Evolutionary conservation across 2,329 filamentous ascomycete species (phyloP), one percentile per base, ranked within the genome.

Genomic region (Dichotomopilus funicola): DNA sequence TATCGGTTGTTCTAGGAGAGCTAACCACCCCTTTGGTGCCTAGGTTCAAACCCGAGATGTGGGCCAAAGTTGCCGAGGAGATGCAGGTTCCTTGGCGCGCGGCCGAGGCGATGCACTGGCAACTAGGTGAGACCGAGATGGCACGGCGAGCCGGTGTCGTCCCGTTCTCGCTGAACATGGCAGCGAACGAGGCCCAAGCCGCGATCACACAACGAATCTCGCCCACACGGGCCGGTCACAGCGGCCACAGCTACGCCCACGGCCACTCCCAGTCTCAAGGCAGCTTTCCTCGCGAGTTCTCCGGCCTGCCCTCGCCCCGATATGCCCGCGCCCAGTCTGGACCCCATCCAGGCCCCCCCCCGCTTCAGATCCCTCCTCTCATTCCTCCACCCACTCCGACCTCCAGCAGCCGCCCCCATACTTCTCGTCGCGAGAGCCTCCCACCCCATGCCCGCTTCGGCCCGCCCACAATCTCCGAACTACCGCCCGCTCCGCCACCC

Each of bases 1-100:
- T 12, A 7, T 42, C 40, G 40, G 6, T 12, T 13, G 5, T 13
- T 10, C 6, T n/a, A 42, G 8, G 8, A 12, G 8, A 12, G 8
- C 37, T 12, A 9, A 38, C 37, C 37, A 38, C 8, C 37, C 37
- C 8, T 38, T 38, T 38, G 37, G 8, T 38, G 34, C 6, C 44
- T 68, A 97, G 92, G 71, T 96, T 96, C 77, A 96, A 96, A 72
- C 84, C 89, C 61, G 91, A 97, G 68, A 97, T 97, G 90, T 99
- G 92, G 92, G 85, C 89, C 58, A 94, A 92, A 67, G 88, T 97
- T 27, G 91, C 91, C 43, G 90, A 94, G 70, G 92, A 97, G 72
- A 92, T 99, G 86, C 86, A 85, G 35, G 86, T 96, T 55, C 94
- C 92, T 38, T 97, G 92, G 92, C 82, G 94, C 66, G 91, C 94